phyloP scores from a whole-genome alignment of 2,329 filamentous ascomycete species.

The Aspergillus vadensis region DNA sequence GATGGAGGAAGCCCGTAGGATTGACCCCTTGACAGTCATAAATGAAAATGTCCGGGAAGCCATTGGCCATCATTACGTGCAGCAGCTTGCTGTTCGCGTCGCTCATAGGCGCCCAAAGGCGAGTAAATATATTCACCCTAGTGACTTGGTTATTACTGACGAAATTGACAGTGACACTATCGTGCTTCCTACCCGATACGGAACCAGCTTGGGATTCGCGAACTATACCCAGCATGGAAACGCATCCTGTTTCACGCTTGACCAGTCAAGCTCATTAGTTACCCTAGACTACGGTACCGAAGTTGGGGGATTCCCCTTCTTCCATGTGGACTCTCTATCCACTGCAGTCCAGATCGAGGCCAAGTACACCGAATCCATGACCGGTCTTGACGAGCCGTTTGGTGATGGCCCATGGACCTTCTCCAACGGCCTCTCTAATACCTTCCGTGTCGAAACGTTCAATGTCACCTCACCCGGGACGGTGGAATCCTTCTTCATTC shows the following conservation, averaged over 20 bases:
- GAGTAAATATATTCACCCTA: background rate
- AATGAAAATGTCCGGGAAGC: background rate
- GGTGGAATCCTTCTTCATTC: slow-evolving; percentile 17
- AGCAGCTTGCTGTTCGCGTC: background rate
- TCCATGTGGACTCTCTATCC: slow-evolving; percentile 15
- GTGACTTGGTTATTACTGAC: background rate
- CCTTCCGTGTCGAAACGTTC: slow-evolving; percentile 22
- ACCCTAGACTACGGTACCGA: slow-evolving; percentile 22
- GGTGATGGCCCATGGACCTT: slow-evolving; percentile 22
- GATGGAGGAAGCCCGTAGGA: no score
- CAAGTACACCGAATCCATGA: slow-evolving; percentile 20
- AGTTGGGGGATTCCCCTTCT: slow-evolving; percentile 19
- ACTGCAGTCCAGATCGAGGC: slow-evolving; percentile 20
- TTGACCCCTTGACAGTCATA: no score
- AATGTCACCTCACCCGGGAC: slow-evolving; percentile 17
- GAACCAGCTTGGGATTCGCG: background rate
- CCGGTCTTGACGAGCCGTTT: slow-evolving; percentile 16
- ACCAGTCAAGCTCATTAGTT: slow-evolving; percentile 1
- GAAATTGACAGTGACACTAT: background rate
- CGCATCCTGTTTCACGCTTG: slow-evolving; percentile 11
- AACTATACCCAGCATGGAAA: background rate
- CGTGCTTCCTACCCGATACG: background rate
- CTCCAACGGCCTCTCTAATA: slow-evolving; percentile 18
- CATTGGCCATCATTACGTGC: background rate
- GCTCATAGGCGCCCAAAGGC: background rate